phyloP scores from a whole-genome alignment of 371 early-diverging fungal species.

The Mucor plumbeus region DNA sequence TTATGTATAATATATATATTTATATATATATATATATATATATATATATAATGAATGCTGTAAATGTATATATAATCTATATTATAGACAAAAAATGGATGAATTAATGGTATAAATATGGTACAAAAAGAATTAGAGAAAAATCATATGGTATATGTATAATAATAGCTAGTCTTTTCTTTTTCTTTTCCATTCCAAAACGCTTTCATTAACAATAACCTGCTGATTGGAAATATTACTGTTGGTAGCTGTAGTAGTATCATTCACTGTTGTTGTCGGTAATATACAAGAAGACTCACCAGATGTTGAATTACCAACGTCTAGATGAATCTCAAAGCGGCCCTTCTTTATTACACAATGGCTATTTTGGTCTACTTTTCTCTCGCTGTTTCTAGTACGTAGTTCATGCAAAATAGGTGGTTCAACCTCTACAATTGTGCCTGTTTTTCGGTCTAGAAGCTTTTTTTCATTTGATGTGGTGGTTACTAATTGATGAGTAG shows the following conservation, averaged over 20 bases:
- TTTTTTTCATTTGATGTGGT: background rate
- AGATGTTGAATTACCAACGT: slow-evolving; percentile 18
- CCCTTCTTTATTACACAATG: slow-evolving; percentile 42
- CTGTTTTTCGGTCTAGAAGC: slow-evolving; percentile 13
- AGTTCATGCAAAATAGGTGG: slow-evolving; percentile 36
- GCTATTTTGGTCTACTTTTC: slow-evolving; percentile 14
- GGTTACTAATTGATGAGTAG: background rate
- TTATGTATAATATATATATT: background rate
- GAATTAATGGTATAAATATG: slow-evolving; percentile 3
- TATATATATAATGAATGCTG: background rate
- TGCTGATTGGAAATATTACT: background rate
- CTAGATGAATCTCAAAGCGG: slow-evolving; percentile 44
- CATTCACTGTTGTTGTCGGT: slow-evolving; percentile 6
- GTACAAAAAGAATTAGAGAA: background rate
- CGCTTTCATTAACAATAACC: background rate
- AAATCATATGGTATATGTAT: background rate
- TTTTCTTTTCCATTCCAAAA: slow-evolving; percentile 27
- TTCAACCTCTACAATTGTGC: slow-evolving; percentile 3
- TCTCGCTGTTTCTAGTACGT: slow-evolving; percentile 22
- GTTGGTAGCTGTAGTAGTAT: background rate
- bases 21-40: background rate
- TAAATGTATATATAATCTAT: background rate
- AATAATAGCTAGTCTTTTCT: slow-evolving; percentile 8
- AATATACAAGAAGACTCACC: background rate
- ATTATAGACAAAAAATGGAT: background rate